phyloP scores from a whole-genome alignment of 2,329 filamentous ascomycete species.

The Dothidotthia symphoricarpi region DNA sequence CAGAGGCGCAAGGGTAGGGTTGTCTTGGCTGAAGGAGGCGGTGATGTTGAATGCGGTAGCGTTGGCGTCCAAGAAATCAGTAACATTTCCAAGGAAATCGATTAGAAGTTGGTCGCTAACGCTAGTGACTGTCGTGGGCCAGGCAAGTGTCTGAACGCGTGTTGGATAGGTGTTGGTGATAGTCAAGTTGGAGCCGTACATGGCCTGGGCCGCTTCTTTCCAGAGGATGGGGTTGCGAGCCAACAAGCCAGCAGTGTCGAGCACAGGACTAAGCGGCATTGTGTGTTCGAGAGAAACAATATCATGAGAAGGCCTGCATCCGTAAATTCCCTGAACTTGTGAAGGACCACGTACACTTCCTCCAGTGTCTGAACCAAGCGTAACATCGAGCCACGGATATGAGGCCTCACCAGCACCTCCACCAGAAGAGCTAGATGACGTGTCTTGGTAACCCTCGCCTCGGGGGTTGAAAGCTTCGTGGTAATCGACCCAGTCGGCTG shows the following conservation, averaged over 20 bases:
- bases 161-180: conserved; percentile 44
- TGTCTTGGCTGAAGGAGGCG: conserved; percentile 38
- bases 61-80: conserved; percentile 44
- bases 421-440: conserved; percentile 50
- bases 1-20: conserved; percentile 34
- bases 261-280: conserved; percentile 50
- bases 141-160: conserved; percentile 45
- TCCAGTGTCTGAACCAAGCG: conserved; percentile 52
- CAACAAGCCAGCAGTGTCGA: conserved; percentile 51
- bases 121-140: conserved; percentile 38
- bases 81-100: conserved; percentile 47
- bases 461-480: conserved; percentile 47
- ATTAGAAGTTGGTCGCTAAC: conserved; percentile 41
- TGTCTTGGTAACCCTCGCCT: conserved; percentile 48
- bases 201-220: conserved; percentile 45
- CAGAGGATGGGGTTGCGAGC: conserved; percentile 48
- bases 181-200: conserved; percentile 49
- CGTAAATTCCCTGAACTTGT: conserved; percentile 51
- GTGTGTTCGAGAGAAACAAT: conserved; percentile 49
- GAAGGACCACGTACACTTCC: conserved; percentile 52
- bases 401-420: conserved; percentile 47
- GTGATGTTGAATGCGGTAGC: conserved; percentile 40
- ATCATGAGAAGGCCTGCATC: conserved; percentile 51
- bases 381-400: conserved; percentile 53
- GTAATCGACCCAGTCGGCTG: conserved; percentile 52